A percentile compares a stretch with the other conserved stretches of the same genome.
Conservation (phyloP, 1,284 basidiomycete genomes). For the Rhizoctonia solani region DNA sequence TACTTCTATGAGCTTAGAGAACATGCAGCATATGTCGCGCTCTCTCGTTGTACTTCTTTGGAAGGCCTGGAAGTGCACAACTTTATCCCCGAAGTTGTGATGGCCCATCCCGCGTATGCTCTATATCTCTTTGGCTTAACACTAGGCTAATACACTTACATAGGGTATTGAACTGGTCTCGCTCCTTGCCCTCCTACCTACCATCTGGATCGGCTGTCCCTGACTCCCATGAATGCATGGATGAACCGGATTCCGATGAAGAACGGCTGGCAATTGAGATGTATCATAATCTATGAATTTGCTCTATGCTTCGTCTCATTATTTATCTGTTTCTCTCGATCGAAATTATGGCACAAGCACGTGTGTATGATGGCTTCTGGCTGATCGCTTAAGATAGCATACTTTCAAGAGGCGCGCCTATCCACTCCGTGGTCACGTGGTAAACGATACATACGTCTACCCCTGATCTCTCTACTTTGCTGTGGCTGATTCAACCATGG, state of each 20-base stretch:
- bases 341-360: too few species aligned
- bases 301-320: background rate
- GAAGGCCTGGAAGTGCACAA: conserved; percentile 43
- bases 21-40: conserved; percentile 44
- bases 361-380: too few species aligned
- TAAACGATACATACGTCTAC: too few species aligned
- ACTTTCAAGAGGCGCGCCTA: too few species aligned
- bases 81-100: conserved; percentile 38
- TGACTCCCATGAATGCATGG: background rate
- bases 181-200: background rate
- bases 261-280: conserved; percentile 5
- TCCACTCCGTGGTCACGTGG: too few species aligned
- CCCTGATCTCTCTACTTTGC: too few species aligned
- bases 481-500: too few species aligned
- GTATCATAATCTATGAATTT: conserved; percentile 4
- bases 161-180: conserved; percentile 14
- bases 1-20: background rate
- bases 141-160: background rate
- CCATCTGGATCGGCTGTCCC: too few species aligned
- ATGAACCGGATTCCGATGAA: background rate
- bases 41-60: conserved; percentile 44
- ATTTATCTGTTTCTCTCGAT: background rate
- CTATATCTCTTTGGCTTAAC: too few species aligned
- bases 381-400: too few species aligned
- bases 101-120: conserved; percentile 9